phyloP scores from a whole-genome alignment of 2,329 filamentous ascomycete species.

The Venturia effusa region DNA sequence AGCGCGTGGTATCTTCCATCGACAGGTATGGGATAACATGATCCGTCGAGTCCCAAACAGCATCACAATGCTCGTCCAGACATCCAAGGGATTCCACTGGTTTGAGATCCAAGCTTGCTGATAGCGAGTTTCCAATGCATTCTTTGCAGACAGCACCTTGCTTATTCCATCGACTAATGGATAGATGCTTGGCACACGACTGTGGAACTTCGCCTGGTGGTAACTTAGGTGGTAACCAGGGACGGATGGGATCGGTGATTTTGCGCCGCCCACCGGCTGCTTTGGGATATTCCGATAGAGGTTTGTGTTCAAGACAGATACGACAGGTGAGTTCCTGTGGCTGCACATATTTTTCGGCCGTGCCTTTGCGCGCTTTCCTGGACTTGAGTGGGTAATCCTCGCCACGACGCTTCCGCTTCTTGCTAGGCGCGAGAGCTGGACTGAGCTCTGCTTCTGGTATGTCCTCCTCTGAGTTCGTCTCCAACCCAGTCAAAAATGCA shows the following conservation, averaged over 20 bases:
- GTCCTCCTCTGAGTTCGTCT: background rate
- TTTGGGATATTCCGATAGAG: constrained; percentile 3
- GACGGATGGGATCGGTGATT: background rate
- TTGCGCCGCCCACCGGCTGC: background rate
- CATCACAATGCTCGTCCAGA: constrained; percentile 9
- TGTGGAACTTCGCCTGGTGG: constrained; percentile 1
- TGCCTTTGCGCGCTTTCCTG: background rate
- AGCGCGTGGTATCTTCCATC: background rate
- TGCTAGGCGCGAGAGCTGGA: background rate
- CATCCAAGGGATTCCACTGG: constrained; percentile 2
- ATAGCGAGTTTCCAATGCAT: constrained; percentile 6
- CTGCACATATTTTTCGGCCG: background rate
- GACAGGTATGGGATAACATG: constrained; percentile 2
- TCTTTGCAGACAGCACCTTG: constrained; percentile 6
- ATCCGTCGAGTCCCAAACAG: constrained; percentile 4
- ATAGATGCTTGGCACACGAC: background rate
- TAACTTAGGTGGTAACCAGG: background rate
- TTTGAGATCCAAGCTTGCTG: constrained; percentile 1
- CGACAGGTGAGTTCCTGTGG: constrained; percentile 1
- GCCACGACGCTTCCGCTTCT: background rate
- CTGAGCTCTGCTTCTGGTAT: background rate
- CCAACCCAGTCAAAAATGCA: too few relatives aligned
- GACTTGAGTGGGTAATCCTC: constrained; percentile 4
- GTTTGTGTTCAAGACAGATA: constrained; percentile 9
- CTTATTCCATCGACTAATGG: background rate